Percentiles rank a stretch among this genome's conserved stretches.
These are phyloP conservation scores for Chamaecrista fasciculata DNA, from an alignment of 306 rosid species.

Conservation along the genomic window DNA sequence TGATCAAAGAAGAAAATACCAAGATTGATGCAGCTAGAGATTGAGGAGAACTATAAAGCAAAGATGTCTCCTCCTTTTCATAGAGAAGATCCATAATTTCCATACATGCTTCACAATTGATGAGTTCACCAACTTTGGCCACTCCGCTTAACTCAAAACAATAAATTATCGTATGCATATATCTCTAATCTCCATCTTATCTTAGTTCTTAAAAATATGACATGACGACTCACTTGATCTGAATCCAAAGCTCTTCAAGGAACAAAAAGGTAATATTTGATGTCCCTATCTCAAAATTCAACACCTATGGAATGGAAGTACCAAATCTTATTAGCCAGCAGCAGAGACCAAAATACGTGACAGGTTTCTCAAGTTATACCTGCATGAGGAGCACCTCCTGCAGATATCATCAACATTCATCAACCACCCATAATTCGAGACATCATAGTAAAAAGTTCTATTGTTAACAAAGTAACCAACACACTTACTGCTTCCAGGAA, in stretches of 20 bases:
- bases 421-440: slow-evolving; percentile 16
- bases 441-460: background rate
- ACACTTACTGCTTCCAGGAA: slow-evolving; percentile 69
- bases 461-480: background rate
- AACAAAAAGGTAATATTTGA: slow-evolving; percentile 55
- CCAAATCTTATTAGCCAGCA: slow-evolving; percentile 23
- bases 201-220: background rate
- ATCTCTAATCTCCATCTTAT: background rate
- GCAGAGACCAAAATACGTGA: slow-evolving; percentile 3
- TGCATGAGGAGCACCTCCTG: slow-evolving; percentile 84
- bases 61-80: slow-evolving; percentile 67
- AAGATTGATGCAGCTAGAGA: slow-evolving; percentile 77
- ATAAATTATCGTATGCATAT: slow-evolving; percentile 6
- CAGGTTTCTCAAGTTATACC: slow-evolving; percentile 45
- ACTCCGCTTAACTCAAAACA: slow-evolving; percentile 54
- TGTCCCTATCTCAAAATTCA: slow-evolving; percentile 81
- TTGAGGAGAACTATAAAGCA: slow-evolving; percentile 48
- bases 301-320: slow-evolving; percentile 47
- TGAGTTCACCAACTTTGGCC: slow-evolving; percentile 73
- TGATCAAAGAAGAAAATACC: slow-evolving; percentile 38
- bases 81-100: slow-evolving; percentile 87
- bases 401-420: slow-evolving; percentile 23
- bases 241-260: slow-evolving; percentile 71
- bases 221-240: slow-evolving; percentile 58
- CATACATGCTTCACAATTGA: slow-evolving; percentile 73